These are phyloP conservation scores for Aspergillus clavatus DNA, from an alignment of 2,329 filamentous ascomycete species.

Conservation along the genomic window DNA sequence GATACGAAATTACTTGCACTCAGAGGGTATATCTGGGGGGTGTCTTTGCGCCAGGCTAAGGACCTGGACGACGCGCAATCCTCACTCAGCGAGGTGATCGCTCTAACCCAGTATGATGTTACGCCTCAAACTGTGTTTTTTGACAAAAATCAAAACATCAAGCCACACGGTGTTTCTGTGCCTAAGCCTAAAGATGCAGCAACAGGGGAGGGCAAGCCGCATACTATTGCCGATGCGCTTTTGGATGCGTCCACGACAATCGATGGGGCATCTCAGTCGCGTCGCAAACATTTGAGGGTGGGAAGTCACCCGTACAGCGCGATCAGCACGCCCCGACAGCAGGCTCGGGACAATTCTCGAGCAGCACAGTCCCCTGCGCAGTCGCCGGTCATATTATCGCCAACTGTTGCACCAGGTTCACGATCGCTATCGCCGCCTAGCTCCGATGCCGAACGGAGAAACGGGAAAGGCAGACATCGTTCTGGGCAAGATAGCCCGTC, in stretches of 20 bases:
- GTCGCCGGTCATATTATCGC: slow-evolving; percentile 37
- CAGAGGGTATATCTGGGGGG: slow-evolving; percentile 84
- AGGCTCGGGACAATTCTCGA: slow-evolving; percentile 20
- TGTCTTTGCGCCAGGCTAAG: slow-evolving; percentile 66
- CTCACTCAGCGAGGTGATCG: slow-evolving; percentile 65
- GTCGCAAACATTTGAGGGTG: slow-evolving; percentile 37
- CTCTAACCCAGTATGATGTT: slow-evolving; percentile 69
- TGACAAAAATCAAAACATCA: slow-evolving; percentile 64
- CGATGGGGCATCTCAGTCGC: slow-evolving; percentile 56
- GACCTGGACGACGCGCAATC: slow-evolving; percentile 38
- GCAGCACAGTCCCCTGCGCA: slow-evolving; percentile 24
- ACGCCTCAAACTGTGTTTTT: slow-evolving; percentile 89
- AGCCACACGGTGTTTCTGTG: slow-evolving; percentile 27
- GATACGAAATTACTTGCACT: slow-evolving; percentile 84
- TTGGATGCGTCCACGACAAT: slow-evolving; percentile 88
- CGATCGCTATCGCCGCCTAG: slow-evolving; percentile 30
- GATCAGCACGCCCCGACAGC: slow-evolving; percentile 14
- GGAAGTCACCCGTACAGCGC: slow-evolving; percentile 38
- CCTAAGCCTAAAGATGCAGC: slow-evolving; percentile 25
- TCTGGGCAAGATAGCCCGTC: slow-evolving; percentile 28
- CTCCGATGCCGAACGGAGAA: slow-evolving; percentile 32
- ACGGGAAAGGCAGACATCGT: slow-evolving; percentile 21
- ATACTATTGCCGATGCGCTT: slow-evolving; percentile 85
- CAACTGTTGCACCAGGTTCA: slow-evolving; percentile 27
- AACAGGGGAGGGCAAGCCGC: slow-evolving; percentile 46